Percentiles rank a stretch among this genome's conserved stretches.
phyloP scores from a whole-genome alignment of 352 stramenopile genomes.

The Globisporangium cederbergense region DNA sequence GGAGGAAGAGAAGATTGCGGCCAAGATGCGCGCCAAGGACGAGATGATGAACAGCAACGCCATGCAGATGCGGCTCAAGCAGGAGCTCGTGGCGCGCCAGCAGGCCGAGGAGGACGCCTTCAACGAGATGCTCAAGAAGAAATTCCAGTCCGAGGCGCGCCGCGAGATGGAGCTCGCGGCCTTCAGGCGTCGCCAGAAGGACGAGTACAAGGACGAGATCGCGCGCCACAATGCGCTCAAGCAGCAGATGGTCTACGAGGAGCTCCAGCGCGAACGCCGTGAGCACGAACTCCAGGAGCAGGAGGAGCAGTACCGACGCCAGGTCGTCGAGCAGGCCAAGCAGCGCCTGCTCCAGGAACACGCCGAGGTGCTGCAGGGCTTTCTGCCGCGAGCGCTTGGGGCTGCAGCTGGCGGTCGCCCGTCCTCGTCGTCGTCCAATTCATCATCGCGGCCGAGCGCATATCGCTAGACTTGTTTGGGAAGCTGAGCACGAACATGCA shows the following conservation, averaged over 20 bases:
- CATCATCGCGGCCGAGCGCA: constrained; percentile 20
- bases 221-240: constrained; percentile 53
- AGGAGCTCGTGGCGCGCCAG: constrained; percentile 52
- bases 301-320: constrained; percentile 77
- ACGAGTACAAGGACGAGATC: constrained; percentile 68
- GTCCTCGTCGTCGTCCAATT: constrained; percentile 31
- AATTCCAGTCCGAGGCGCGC: constrained; percentile 61
- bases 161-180: constrained; percentile 62
- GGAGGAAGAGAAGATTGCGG: constrained; percentile 62
- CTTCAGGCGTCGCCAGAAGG: constrained; percentile 56
- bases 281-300: constrained; percentile 60
- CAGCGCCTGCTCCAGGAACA: constrained; percentile 83
- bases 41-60: constrained; percentile 87
- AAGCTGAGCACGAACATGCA: no score
- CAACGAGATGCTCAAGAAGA: constrained; percentile 58
- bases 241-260: constrained; percentile 69
- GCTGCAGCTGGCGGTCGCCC: constrained; percentile 16
- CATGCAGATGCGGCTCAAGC: constrained; percentile 54
- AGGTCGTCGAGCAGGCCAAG: constrained; percentile 85
- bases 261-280: constrained; percentile 72
- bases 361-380: constrained; percentile 76
- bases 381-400: constrained; percentile 38
- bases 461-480: constrained; percentile 20
- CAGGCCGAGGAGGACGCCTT: constrained; percentile 65
- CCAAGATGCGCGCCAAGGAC: constrained; percentile 74